Base-by-base conservation (phyloP, 306 rosid species). In the Carpinus viminea region DNA sequence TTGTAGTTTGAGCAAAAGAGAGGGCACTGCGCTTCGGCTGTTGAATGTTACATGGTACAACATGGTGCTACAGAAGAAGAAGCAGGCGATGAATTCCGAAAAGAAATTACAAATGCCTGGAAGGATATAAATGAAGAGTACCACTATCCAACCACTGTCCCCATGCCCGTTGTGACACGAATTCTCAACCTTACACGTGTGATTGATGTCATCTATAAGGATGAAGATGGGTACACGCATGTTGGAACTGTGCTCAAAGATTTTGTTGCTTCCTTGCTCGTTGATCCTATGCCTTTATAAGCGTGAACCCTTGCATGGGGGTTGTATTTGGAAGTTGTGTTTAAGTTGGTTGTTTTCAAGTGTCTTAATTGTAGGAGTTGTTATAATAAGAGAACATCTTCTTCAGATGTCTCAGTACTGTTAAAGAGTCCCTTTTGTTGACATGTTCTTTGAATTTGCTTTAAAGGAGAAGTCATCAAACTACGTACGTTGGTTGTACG, bases 41-140 rank as follows among this genome's bases (percentile, higher is more conserved):
- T 87, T 0, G 90, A 90, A 61, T 85, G 93, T 46, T 90, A 80
- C 80, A 83, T 86, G 82, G 78, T 70, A 13, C 81, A 87, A 34
- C 24, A 79, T 50, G 71, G 50, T 1, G 60, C 24, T 12, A 18
- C 77, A 1, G 60, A 78, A 7, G 81, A 73, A 51, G 79, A 86
- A 15, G 84, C 78, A 0, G 5, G 34, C 3, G 1, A 7, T 1
- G 21, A 10, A 26, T 61, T 91, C 5, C 5, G 12, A 1, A 74
- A 79, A 46, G 85, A 77, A 3, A 12, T 83, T 0, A 38, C 20
- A 6, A 59, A 81, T 24, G 68, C 73, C 0, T 89, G 87, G 93
- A 84, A 81, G 83, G 85, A 75, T 46, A 83, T 86, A 41, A 87
- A 87, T 31, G 87, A 86, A 65, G 86, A 74, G 61, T 87, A 81